A percentile compares a stretch with the other conserved stretches of the same genome.
phyloP scores from a whole-genome alignment of 257 asterid species.

The Mentha longifolia region DNA sequence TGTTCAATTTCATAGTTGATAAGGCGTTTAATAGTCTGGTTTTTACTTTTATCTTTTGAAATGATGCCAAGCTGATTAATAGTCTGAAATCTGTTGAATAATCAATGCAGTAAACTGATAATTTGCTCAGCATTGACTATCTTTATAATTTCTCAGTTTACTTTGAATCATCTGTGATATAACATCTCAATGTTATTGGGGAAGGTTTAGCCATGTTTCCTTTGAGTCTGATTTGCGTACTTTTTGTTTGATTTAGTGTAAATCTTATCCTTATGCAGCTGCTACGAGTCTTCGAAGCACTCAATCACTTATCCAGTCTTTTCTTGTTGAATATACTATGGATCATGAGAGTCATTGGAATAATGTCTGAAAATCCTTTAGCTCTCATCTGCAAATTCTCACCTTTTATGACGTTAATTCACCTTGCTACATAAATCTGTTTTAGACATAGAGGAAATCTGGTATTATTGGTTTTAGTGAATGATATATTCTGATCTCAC shows the following conservation, averaged over 20 bases:
- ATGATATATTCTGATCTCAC: not conserved
- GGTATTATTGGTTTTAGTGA: not conserved
- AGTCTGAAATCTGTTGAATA: slow-evolving; percentile 10
- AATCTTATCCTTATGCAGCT: not conserved
- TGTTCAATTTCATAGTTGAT: not conserved
- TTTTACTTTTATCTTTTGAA: too few relatives aligned
- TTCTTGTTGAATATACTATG: not conserved
- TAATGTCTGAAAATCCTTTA: slow-evolving; percentile 3
- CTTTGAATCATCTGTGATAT: not conserved
- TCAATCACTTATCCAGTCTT: not conserved
- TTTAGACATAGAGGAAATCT: not conserved
- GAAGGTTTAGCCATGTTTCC: not conserved
- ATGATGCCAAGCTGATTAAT: not conserved
- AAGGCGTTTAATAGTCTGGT: not conserved
- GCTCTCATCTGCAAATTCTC: not conserved
- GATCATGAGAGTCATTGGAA: not conserved
- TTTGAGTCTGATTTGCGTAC: not conserved
- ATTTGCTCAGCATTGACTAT: not conserved
- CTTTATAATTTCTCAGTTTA: not conserved
- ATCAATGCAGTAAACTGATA: not conserved
- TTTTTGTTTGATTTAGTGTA: slow-evolving; percentile 1
- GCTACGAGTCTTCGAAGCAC: not conserved
- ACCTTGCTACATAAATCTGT: not conserved
- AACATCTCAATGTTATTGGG: not conserved
- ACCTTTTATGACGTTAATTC: not conserved